Evolutionary conservation across 2,329 filamentous ascomycete genomes (phyloP).

Genomic region (Colletotrichum orchidophilum): DNA sequence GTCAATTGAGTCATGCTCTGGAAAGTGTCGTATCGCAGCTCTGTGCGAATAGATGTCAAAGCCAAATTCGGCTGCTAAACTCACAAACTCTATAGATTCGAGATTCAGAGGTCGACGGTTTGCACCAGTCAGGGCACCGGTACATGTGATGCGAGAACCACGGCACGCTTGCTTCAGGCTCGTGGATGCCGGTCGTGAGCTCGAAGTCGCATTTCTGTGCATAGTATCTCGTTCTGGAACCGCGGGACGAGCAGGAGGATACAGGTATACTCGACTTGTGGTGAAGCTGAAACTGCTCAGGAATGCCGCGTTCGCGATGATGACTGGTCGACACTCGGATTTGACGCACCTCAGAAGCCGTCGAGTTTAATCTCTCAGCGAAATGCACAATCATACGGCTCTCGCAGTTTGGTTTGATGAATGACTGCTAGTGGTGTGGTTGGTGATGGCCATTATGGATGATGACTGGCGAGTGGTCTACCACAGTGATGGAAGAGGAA

Average conservation of each 20-base stretch:
- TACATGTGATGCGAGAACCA: background rate
- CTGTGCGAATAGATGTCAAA: background rate
- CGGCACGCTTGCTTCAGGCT: background rate
- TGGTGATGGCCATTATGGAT: background rate
- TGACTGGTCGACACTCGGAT: background rate
- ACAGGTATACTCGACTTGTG: background rate
- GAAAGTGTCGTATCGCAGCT: constrained; percentile 1
- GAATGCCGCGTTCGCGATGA: background rate
- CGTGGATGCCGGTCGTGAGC: background rate
- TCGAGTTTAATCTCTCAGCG: background rate
- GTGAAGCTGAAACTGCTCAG: background rate
- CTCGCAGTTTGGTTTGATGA: background rate
- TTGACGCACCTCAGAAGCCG: background rate
- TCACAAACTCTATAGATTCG: background rate
- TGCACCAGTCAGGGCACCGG: background rate
- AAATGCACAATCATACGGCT: background rate
- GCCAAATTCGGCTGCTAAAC: background rate
- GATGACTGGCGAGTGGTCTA: background rate
- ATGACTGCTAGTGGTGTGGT: background rate
- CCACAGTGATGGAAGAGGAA: background rate
- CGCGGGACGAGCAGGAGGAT: background rate
- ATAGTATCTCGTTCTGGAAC: background rate
- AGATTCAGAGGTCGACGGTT: too few relatives aligned
- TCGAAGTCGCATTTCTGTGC: background rate
- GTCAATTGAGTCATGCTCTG: constrained; percentile 18